Evolutionary conservation across 2,329 filamentous ascomycete species (phyloP), one percentile per base, ranked within the genome.

Genomic region (Ceratocystis harringtonii): DNA sequence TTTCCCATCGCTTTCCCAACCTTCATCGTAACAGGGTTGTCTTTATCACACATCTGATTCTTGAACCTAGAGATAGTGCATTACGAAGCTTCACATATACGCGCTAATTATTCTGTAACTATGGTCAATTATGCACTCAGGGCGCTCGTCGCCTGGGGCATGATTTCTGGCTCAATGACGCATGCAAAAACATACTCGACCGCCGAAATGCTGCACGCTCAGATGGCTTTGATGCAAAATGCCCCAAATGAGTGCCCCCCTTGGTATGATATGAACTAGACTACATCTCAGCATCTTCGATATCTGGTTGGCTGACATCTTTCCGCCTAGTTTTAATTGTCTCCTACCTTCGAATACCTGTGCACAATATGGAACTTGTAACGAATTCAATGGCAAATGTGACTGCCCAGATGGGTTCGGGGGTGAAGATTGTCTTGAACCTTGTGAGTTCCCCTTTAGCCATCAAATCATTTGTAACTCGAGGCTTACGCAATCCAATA

Each of bases 341-440:
- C 88, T 96, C 67, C 83, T 99, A 17, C 92, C 94, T 32, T 90
- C 89, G 68, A 95, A 96, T 75, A 86, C 85, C 68, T 99, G 94
- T 75, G 85, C 89, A 68, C 94, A 99, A 76, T 99, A 88, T 74
- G 88, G 91, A 44, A 81, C 85, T 43, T 99, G 94, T 75, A 95
- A 94, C 75, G 84, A 87, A 72, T 91, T 85, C 72, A 95, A 90
- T 71, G 94, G 94, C 62, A 92, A 95, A 79, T 99, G 94, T 77
- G 83, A 87, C 67, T 99, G 94, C 74, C 92, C 92, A 7, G 81
- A 90, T 19, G 94, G 94, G 44, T 99, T 95, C 73, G 94, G 92
- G 68, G 92, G 92, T 66, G 90, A 96, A 71, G 92, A 97, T 76
- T 99, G 94, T 72, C 84, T 95, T 62, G 80, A 89, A 72, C 94